phyloP scores from a whole-genome alignment of 1,139 yeast genomes.

The Sugiyamaella neomexicana region DNA sequence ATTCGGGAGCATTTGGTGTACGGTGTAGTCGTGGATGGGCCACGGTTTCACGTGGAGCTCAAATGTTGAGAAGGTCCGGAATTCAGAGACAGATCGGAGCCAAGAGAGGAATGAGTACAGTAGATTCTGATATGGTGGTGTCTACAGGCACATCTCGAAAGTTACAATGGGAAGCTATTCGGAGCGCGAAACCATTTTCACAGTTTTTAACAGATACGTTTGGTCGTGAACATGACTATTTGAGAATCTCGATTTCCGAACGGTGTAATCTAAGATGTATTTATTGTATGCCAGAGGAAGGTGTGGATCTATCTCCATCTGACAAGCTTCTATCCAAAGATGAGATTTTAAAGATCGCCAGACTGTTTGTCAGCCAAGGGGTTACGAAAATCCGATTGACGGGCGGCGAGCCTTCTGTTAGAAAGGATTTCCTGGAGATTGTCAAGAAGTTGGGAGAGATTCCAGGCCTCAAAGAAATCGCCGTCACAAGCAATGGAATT shows the following conservation, averaged over 20 bases:
- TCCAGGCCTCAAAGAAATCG: constrained; percentile 47
- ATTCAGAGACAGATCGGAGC: neutral
- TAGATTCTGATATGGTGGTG: neutral
- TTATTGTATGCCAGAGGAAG: constrained; percentile 59
- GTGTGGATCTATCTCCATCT: constrained; percentile 48
- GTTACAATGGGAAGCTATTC: constrained; percentile 28
- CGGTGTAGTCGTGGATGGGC: neutral
- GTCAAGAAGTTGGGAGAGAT: constrained; percentile 43
- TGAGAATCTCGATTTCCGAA: constrained; percentile 52
- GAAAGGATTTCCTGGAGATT: constrained; percentile 49
- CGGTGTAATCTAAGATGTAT: constrained; percentile 51
- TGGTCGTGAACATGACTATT: constrained; percentile 48
- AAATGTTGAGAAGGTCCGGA: neutral
- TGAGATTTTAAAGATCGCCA: constrained; percentile 47
- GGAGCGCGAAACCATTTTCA: constrained; percentile 41
- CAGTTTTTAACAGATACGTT: constrained; percentile 48
- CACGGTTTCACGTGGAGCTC: neutral
- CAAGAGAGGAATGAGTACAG: neutral
- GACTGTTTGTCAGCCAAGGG: constrained; percentile 48
- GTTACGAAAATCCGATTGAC: constrained; percentile 52
- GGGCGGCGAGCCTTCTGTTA: constrained; percentile 56
- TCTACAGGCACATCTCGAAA: neutral
- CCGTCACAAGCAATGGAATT: constrained; percentile 53
- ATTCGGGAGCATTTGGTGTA: too few species aligned
- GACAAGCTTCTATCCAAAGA: constrained; percentile 44